These are phyloP conservation scores for Diaporthe sp. DNA, from an alignment of 2,329 filamentous ascomycete genomes.

Conservation along the genomic window DNA sequence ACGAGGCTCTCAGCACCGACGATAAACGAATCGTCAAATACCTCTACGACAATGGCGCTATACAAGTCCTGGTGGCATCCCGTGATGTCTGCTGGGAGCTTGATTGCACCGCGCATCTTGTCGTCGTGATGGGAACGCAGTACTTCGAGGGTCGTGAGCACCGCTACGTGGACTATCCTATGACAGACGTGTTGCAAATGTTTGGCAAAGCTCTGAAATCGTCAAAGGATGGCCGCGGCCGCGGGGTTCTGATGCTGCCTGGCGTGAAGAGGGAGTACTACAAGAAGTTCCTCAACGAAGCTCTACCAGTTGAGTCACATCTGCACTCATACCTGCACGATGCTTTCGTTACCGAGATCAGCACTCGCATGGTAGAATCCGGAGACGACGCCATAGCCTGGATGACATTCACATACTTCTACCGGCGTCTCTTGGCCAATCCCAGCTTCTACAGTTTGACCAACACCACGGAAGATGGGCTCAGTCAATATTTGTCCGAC, in stretches of 20 bases:
- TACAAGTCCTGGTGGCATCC: conserved; percentile 83
- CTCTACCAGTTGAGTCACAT: conserved; percentile 94
- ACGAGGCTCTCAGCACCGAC: conserved; percentile 89
- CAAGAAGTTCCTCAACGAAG: conserved; percentile 98
- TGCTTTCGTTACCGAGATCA: conserved; percentile 96
- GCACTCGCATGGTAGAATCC: conserved; percentile 93
- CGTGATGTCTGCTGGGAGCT: conserved; percentile 98
- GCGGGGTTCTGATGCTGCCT: conserved; percentile 96
- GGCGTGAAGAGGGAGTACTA: conserved; percentile 97
- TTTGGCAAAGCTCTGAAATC: conserved; percentile 92
- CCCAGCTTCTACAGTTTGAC: conserved; percentile 95
- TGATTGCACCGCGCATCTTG: conserved; percentile 87
- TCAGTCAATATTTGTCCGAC: conserved; percentile 96
- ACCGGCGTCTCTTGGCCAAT: conserved; percentile 92
- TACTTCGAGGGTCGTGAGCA: conserved; percentile 98
- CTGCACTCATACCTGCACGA: conserved; percentile 93
- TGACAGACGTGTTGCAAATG: conserved; percentile 97
- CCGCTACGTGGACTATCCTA: conserved; percentile 94
- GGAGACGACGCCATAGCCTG: conserved; percentile 98
- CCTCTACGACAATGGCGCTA: conserved; percentile 89
- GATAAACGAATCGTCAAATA: conserved; percentile 96
- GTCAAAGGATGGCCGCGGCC: conserved; percentile 82
- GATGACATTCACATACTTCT: conserved; percentile 99
- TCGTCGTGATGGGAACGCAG: conserved; percentile 97
- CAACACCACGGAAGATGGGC: conserved; percentile 89